These are phyloP conservation scores for Dalbergia cultrata DNA, from an alignment of 306 rosid species.

Conservation along the genomic window DNA sequence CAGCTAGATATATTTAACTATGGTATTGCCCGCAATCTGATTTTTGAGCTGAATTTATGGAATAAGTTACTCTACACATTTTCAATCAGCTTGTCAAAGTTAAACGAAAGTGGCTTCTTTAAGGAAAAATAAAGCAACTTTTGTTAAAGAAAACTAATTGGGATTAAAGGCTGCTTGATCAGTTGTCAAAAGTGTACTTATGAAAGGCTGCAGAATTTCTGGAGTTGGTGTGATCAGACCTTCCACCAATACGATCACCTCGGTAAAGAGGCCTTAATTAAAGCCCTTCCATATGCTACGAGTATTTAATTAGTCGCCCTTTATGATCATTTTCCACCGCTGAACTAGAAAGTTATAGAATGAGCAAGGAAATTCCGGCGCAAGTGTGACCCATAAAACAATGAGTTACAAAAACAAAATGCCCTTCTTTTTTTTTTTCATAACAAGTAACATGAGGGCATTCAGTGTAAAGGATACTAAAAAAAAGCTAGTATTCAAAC, in stretches of 20 bases:
- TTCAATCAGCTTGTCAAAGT: not conserved
- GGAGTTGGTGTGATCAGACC: constrained; percentile 34
- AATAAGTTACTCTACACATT: not conserved
- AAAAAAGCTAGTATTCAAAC: too few relatives aligned
- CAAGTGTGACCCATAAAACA: not conserved
- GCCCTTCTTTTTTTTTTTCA: too few relatives aligned
- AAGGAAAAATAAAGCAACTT: constrained; percentile 22
- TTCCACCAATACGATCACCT: constrained; percentile 33
- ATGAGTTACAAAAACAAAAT: too few relatives aligned
- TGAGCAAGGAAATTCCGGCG: too few relatives aligned
- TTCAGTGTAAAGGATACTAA: too few relatives aligned
- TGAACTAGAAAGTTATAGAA: not conserved
- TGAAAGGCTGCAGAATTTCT: constrained; percentile 41
- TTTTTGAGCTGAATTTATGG: constrained; percentile 27
- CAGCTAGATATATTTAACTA: not conserved
- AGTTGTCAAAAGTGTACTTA: constrained; percentile 26
- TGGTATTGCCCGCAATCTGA: constrained; percentile 2
- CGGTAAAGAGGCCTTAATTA: not conserved
- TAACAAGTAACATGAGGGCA: too few relatives aligned
- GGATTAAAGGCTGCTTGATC: constrained; percentile 36
- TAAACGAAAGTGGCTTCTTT: constrained; percentile 36
- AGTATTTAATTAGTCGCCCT: too few relatives aligned
- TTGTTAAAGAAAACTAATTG: not conserved
- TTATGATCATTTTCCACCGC: not conserved
- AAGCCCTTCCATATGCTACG: not conserved